Base-by-base conservation (phyloP, 371 early-diverging fungal genomes). In the Furculomyces boomerangus region DNA sequence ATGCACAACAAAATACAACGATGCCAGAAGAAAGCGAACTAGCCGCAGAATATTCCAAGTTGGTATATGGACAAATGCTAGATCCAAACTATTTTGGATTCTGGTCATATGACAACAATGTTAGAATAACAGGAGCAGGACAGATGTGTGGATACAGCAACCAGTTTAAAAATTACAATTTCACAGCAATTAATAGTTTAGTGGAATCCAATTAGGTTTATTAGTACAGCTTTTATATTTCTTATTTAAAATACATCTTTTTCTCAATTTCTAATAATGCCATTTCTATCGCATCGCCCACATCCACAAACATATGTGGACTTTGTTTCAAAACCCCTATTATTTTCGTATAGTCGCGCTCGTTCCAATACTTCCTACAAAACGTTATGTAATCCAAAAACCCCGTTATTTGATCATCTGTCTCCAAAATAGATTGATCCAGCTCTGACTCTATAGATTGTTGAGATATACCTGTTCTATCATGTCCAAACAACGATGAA, bases 361-460 rank as follows among this genome's bases (percentile, higher is more conserved):
- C 67, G 26, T 64, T 63, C 67, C 67, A 67, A 45, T 67, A 67
- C 51, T 67, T 66, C 51, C 61, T 64, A 31, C 66, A 67, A 18
- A 58, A 57, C 3, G 46, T 45, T 16, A 67, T 55, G 25, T 65
- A 39, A n/a, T 56, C 59, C 26, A 64, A 43, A 28, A 67, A 53
- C 24, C 50, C 35, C 46, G 56, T 55, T 8, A 67, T 50, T 30
- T 63, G 62, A 46, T 57, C 57, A 37, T 65, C 45, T 1, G 62
- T 60, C 32, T 55, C 58, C 10, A 24, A 37, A 13, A 64, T 61
- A 16, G 65, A 54, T 2, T 55, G 56, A 1, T 43, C 48, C 14
- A 66, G 45, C 39, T 59, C 65, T 54, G 32, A 40, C 18, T 60
- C 64, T 10, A 10, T 35, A 16, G 16, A 35, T 16, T 10, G 7